Evolutionary conservation across 345 rosid genomes (phyloP).

Genomic region (Bruguiera parviflora): DNA sequence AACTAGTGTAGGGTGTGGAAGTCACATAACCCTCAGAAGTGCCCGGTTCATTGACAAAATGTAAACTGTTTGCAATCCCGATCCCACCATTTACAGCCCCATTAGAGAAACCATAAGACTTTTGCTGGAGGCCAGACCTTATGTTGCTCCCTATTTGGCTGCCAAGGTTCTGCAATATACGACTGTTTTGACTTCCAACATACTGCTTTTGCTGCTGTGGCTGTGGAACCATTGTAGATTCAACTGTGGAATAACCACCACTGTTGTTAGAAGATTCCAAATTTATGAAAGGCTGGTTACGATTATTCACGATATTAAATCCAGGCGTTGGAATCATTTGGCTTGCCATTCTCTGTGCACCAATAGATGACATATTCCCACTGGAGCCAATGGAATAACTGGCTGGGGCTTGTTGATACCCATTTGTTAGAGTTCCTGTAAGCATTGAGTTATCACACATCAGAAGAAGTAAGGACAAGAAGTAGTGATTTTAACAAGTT

Average conservation of each 20-base stretch:
- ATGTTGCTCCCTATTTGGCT: conserved; percentile 58
- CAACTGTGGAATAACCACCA: conserved; percentile 67
- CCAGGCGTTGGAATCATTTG: conserved; percentile 99
- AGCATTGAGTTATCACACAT: conserved; percentile 9
- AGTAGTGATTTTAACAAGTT: neutral
- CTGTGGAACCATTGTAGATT: conserved; percentile 53
- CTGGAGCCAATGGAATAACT: conserved; percentile 63
- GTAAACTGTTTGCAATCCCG: conserved; percentile 54
- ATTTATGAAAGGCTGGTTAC: conserved; percentile 54
- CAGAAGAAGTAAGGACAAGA: conserved; percentile 6
- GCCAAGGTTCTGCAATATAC: conserved; percentile 62
- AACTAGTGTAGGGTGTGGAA: conserved; percentile 44
- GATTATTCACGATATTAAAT: conserved; percentile 41
- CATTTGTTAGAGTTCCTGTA: conserved; percentile 66
- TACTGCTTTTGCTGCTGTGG: conserved; percentile 68
- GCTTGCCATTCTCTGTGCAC: conserved; percentile 57
- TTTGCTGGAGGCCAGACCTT: conserved; percentile 70
- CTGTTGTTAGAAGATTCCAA: conserved; percentile 58
- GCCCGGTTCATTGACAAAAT: conserved; percentile 47
- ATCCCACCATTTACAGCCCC: conserved; percentile 57
- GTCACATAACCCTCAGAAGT: conserved; percentile 56
- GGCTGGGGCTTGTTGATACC: conserved; percentile 60
- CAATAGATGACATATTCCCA: conserved; percentile 67
- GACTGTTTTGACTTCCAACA: conserved; percentile 60
- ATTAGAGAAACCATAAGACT: conserved; percentile 57